These are phyloP conservation scores for Medicago ruthenica DNA, from an alignment of 306 rosid species.

Conservation along the genomic window DNA sequence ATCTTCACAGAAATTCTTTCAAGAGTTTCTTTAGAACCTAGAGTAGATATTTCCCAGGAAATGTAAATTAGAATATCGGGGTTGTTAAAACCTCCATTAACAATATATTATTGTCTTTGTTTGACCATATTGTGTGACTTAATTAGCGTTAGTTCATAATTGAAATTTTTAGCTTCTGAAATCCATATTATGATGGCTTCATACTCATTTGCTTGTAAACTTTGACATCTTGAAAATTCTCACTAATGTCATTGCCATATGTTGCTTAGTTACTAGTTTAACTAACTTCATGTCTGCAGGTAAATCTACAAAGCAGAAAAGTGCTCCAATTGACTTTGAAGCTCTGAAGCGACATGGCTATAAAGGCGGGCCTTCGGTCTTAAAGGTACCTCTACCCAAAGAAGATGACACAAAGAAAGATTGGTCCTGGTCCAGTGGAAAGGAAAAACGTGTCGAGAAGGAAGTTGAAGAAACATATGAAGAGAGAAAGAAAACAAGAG, in stretches of 20 bases:
- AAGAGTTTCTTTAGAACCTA: conserved; percentile 6
- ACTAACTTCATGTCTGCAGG: conserved; percentile 47
- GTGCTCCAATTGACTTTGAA: conserved; percentile 68
- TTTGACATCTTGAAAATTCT: conserved; percentile 21
- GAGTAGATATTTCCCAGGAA: conserved; percentile 14
- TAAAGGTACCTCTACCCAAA: conserved; percentile 75
- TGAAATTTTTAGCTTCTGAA: conserved; percentile 7
- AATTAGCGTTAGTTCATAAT: conserved; percentile 18
- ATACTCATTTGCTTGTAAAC: not conserved
- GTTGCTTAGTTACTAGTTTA: conserved; percentile 19
- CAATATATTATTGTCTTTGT: not conserved
- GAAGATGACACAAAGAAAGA: conserved; percentile 56
- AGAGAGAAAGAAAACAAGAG: conserved; percentile 82
- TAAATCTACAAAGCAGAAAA: conserved; percentile 67
- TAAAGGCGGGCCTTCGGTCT: conserved; percentile 90
- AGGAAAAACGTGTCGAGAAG: conserved; percentile 55
- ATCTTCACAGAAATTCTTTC: conserved; percentile 17
- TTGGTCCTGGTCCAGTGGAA: conserved; percentile 90
- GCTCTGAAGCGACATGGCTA: conserved; percentile 75
- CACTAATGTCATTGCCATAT: not conserved
- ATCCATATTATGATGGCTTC: conserved; percentile 15
- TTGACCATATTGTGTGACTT: conserved; percentile 6
- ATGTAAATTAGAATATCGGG: conserved; percentile 14
- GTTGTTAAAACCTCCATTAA: not conserved
- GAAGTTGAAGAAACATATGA: conserved; percentile 72